phyloP scores from a whole-genome alignment of 441 rosid species.

The Jatropha multifida region DNA sequence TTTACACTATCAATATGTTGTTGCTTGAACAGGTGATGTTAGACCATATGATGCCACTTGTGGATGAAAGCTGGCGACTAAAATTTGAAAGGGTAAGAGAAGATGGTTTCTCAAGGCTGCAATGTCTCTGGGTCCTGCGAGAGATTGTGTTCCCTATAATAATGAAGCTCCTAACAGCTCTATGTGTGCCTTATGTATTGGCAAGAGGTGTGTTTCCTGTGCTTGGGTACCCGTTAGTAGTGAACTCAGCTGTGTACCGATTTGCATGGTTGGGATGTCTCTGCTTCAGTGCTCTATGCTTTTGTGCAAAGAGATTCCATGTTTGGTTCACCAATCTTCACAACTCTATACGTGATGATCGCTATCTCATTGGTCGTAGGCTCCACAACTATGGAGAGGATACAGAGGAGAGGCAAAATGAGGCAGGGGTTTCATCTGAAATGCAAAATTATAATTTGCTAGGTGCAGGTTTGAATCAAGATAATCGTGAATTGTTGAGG shows the following conservation, averaged over 20 bases:
- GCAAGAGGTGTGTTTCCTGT: constrained; percentile 93
- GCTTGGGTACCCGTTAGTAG: constrained; percentile 82
- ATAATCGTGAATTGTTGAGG: constrained; percentile 56
- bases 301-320: constrained; percentile 85
- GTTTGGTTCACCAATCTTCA: constrained; percentile 98
- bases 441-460: constrained; percentile 15
- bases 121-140: constrained; percentile 84
- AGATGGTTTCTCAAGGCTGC: constrained; percentile 92
- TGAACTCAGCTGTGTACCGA: constrained; percentile 90
- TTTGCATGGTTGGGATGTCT: constrained; percentile 97
- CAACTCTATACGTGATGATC: constrained; percentile 93
- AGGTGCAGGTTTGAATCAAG: constrained; percentile 33
- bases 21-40: constrained; percentile 66
- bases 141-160: constrained; percentile 90
- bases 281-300: constrained; percentile 58
- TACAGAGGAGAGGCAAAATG: constrained; percentile 27
- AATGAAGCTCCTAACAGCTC: constrained; percentile 89
- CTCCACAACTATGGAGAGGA: constrained; percentile 82
- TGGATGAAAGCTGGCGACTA: constrained; percentile 82
- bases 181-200: constrained; percentile 85
- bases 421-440: constrained; percentile 28
- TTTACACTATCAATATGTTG: neutral
- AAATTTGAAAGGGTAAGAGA: constrained; percentile 93
- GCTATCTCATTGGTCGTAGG: constrained; percentile 86
- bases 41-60: constrained; percentile 96